Evolutionary conservation across 108 stramenopile genomes (phyloP), one percentile per base, ranked within the genome.

Genomic region (Cylindrotheca closterium): DNA sequence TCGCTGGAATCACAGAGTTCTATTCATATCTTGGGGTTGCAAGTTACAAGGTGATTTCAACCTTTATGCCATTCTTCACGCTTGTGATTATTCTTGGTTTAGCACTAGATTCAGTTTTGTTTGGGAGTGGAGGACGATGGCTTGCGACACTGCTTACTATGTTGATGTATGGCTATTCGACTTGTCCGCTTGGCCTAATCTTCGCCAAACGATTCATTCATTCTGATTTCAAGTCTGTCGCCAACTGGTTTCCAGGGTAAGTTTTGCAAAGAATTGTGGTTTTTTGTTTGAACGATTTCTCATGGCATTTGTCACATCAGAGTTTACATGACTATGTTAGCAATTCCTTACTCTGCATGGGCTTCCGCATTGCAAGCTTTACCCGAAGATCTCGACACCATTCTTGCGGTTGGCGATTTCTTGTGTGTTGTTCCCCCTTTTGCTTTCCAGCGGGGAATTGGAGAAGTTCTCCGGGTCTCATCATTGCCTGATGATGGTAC

Each of bases 361-460:
- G 31, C 49, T 12, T 56, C 48, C 23, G 23, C 60, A 29, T 45
- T 54, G 23, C 68, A 69, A 75, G 55, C 63, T 18, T 33, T 70
- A 7, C 69, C 68, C 21, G 60, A 59, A 5, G 23, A 60, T 28
- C 42, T 61, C 34, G 32, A 65, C 17, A 30, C 34, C 18, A 57
- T 69, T 19, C 25, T 64, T n/a, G 65, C 71, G 10, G 33, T 76
- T 5, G 80, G 77, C n/a, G 80, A 78, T 31, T 28, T 78, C 47
- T 30, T 81, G 7, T 70, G 64, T 31, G 57, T 70, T 17, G 46
- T 72, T 18, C 79, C 79, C 1, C 58, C 33, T 12, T 32, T 80
- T 22, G 70, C 75, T 1, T 80, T 80, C 34, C 79, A 80, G 49
- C 64, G 74, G 18, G 79, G 71, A 23, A 23, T 80, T n/a, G 73